These are phyloP conservation scores for Xylaria sp. DNA, from an alignment of 2,329 filamentous ascomycete genomes.

Conservation along the genomic window DNA sequence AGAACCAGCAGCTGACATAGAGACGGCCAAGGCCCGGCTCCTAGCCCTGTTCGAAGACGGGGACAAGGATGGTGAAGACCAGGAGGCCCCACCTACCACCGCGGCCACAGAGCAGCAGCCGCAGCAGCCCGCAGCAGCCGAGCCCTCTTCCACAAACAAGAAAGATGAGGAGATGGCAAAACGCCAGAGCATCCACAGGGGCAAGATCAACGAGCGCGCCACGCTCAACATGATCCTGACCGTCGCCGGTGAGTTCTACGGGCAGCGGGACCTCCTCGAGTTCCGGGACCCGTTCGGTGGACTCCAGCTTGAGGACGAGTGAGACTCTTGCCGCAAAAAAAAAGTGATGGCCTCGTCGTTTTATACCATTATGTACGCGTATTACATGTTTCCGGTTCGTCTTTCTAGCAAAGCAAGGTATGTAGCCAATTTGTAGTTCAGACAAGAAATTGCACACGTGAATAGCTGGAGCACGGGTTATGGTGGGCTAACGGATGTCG, in stretches of 20 bases:
- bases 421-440: background rate
- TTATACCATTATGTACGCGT: background rate
- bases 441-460: background rate
- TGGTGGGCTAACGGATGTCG: background rate
- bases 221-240: slow-evolving; percentile 92
- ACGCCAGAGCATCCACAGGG: slow-evolving; percentile 32
- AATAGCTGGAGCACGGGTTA: background rate
- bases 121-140: background rate
- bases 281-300: slow-evolving; percentile 66
- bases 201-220: slow-evolving; percentile 59
- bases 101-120: slow-evolving; percentile 1
- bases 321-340: background rate
- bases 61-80: slow-evolving; percentile 3
- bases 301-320: slow-evolving; percentile 29
- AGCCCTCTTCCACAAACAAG: slow-evolving; percentile 27
- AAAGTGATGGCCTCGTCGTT: background rate
- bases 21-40: slow-evolving; percentile 52
- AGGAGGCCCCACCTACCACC: slow-evolving; percentile 14
- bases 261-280: slow-evolving; percentile 82
- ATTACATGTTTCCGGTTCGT: background rate
- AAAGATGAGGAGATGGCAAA: slow-evolving; percentile 32
- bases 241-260: slow-evolving; percentile 84
- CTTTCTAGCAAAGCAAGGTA: background rate
- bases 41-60: slow-evolving; percentile 47
- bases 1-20: slow-evolving; percentile 44